phyloP scores from a whole-genome alignment of 371 early-diverging fungal genomes.

The Mortierella sp. region DNA sequence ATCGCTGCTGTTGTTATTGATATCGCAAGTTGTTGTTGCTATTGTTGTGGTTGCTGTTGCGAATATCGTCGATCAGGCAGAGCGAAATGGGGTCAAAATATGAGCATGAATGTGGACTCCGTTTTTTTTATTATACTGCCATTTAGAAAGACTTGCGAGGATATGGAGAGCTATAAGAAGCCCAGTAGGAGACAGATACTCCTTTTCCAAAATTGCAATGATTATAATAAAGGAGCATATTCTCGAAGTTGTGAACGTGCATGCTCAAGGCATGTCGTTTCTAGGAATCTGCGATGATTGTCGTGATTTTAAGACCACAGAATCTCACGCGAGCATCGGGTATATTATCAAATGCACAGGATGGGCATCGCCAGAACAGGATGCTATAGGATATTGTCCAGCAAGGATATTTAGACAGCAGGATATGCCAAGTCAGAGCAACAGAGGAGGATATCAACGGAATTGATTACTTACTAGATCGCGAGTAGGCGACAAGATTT shows the following conservation, averaged over 20 bases:
- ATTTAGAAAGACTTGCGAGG: no score
- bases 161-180: no score
- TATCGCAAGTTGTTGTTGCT: neutral
- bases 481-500: no score
- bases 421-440: no score
- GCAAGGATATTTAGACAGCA: neutral
- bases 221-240: conserved; percentile 4
- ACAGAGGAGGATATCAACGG: no score
- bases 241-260: neutral
- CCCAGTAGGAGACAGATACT: neutral
- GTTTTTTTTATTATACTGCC: neutral
- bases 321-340: neutral
- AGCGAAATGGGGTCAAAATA: neutral
- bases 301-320: neutral
- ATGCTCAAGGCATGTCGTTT: neutral
- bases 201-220: neutral
- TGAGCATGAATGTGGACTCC: neutral
- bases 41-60: neutral
- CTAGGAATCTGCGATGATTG: neutral
- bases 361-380: neutral
- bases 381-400: neutral
- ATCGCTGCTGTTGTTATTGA: no score
- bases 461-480: no score
- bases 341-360: neutral
- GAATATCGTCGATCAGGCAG: neutral